These are phyloP conservation scores for Pilobolus umbonatus DNA, from an alignment of 192 early-diverging fungal species.

Conservation along the genomic window DNA sequence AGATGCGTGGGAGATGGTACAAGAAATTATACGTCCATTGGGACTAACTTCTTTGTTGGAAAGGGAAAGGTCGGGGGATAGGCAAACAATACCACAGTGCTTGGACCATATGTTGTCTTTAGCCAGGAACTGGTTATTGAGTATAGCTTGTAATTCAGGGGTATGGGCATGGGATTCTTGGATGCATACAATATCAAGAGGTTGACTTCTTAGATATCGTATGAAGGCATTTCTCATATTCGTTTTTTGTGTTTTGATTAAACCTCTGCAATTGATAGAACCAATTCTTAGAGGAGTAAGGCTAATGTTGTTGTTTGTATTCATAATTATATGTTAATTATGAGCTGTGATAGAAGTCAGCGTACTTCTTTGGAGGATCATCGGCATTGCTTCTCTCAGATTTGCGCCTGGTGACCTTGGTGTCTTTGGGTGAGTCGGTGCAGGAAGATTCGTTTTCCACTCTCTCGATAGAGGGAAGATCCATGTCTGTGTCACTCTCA, in stretches of 20 bases:
- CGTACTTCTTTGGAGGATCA: too few relatives aligned
- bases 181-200: background rate
- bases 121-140: background rate
- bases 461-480: too few relatives aligned
- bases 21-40: background rate
- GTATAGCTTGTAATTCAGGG: background rate
- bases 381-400: too few relatives aligned
- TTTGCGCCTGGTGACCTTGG: too few relatives aligned
- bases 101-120: background rate
- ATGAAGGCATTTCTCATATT: background rate
- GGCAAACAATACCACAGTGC: background rate
- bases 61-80: background rate
- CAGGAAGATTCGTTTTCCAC: too few relatives aligned
- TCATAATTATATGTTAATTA: too few relatives aligned
- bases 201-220: background rate
- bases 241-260: background rate
- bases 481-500: too few relatives aligned
- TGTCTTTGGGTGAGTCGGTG: too few relatives aligned
- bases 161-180: background rate
- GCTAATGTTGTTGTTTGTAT: too few relatives aligned
- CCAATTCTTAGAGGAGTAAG: background rate
- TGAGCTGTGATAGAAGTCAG: too few relatives aligned
- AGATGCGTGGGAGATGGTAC: background rate
- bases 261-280: slow-evolving; percentile 1
- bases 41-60: background rate